A percentile compares a stretch with the other conserved stretches of the same genome.
These are phyloP conservation scores for Pyracantha coccinea DNA, from an alignment of 331 rosid species.

Conservation along the genomic window DNA sequence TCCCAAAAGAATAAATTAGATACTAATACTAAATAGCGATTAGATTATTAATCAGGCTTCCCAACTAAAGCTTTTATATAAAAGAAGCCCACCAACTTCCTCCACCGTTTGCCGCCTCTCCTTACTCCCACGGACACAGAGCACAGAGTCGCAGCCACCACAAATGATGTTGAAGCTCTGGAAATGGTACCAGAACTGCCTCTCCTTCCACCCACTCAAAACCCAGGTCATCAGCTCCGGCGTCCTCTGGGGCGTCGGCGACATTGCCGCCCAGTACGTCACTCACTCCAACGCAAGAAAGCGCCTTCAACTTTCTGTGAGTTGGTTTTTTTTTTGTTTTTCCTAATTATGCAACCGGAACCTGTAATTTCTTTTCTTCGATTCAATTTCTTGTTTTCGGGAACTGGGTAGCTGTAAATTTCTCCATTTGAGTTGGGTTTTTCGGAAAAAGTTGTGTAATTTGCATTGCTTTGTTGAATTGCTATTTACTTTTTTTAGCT, in stretches of 20 bases:
- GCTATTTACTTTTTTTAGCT: background rate
- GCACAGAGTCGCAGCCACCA: background rate
- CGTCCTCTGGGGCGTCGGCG: conserved; percentile 40
- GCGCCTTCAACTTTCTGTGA: conserved; percentile 23
- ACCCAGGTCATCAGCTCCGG: conserved; percentile 48
- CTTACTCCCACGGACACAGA: background rate
- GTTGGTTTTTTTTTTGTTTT: background rate
- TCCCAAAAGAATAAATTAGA: too few species aligned
- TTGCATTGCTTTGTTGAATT: background rate
- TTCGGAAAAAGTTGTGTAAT: background rate
- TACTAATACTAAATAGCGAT: too few species aligned
- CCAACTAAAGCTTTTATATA: background rate
- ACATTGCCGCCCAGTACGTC: conserved; percentile 38
- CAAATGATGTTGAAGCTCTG: conserved; percentile 26
- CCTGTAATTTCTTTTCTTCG: background rate
- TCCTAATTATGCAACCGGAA: background rate
- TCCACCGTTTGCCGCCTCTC: background rate
- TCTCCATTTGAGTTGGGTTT: background rate
- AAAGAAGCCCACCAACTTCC: background rate
- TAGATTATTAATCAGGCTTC: too few species aligned
- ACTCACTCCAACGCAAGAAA: conserved; percentile 24
- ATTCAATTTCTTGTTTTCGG: background rate
- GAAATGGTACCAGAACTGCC: conserved; percentile 48
- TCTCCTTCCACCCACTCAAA: conserved; percentile 38
- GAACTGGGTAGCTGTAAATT: conserved; percentile 3